These are phyloP conservation scores for Helotiales sp. DNA, from an alignment of 2,329 filamentous ascomycete species.

Conservation along the genomic window DNA sequence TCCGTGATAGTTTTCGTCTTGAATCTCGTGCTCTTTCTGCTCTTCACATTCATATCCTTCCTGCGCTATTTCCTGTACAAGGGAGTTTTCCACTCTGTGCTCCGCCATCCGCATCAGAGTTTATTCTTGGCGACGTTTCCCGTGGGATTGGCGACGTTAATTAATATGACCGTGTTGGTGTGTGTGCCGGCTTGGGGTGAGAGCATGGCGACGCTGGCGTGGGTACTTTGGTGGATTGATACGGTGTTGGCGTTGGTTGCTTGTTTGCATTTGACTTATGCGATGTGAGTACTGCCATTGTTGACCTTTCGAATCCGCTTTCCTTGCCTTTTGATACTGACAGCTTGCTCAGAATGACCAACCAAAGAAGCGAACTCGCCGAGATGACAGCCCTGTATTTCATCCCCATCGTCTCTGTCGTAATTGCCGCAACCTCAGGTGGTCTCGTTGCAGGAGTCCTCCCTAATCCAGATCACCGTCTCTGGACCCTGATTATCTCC, in stretches of 20 bases:
- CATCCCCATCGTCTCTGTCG: conserved; percentile 67
- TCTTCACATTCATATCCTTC: background rate
- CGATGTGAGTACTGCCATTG: conserved; percentile 52
- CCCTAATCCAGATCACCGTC: conserved; percentile 56
- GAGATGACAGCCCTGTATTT: conserved; percentile 68
- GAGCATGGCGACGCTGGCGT: conserved; percentile 54
- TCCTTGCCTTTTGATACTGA: no score
- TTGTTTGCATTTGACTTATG: conserved; percentile 57
- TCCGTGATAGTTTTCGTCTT: background rate
- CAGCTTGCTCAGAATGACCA: conserved; percentile 31
- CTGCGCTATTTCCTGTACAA: background rate
- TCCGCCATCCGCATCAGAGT: conserved; percentile 1
- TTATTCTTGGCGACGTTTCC: conserved; percentile 68
- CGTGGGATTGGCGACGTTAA: conserved; percentile 70
- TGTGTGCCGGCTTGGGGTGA: conserved; percentile 63
- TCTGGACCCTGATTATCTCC: conserved; percentile 64
- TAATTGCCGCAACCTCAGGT: conserved; percentile 67
- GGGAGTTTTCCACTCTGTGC: background rate
- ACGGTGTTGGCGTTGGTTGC: conserved; percentile 55
- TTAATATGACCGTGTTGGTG: conserved; percentile 65
- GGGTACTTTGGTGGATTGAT: conserved; percentile 63
- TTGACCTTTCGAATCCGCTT: no score
- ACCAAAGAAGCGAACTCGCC: conserved; percentile 47
- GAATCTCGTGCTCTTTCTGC: background rate
- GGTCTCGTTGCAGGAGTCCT: conserved; percentile 64